Conservation (phyloP, 129 eudicot species). For the Flaveria brownii region DNA sequence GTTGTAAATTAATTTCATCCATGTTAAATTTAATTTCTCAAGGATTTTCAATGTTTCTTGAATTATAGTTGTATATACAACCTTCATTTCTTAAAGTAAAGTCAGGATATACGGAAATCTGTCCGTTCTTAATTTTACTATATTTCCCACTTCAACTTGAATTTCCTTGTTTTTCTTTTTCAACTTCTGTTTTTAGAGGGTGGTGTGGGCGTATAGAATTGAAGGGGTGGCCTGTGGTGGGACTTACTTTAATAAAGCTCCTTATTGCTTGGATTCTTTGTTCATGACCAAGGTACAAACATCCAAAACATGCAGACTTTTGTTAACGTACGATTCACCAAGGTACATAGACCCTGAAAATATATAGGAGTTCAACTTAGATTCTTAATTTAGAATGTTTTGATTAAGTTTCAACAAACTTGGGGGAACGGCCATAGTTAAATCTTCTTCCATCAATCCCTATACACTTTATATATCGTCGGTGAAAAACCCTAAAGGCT, state of each 20-base stretch:
- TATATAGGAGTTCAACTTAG: background rate
- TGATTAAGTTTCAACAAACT: background rate
- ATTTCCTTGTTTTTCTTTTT: too few species aligned
- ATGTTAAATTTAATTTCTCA: background rate
- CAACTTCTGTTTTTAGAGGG: too few species aligned
- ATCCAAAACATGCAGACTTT: background rate
- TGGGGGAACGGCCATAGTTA: background rate
- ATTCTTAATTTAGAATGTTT: background rate
- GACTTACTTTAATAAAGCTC: background rate
- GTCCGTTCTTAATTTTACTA: background rate
- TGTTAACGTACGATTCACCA: background rate
- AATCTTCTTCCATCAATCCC: background rate
- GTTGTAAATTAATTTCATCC: background rate
- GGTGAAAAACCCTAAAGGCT: conserved; percentile 16
- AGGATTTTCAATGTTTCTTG: background rate
- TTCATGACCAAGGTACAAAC: conserved; percentile 8
- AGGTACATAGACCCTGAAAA: background rate
- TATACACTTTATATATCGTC: background rate
- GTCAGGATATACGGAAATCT: background rate
- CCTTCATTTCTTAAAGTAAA: background rate
- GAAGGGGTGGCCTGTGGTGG: background rate
- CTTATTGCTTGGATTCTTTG: conserved; percentile 1
- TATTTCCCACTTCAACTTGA: too few species aligned
- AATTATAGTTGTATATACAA: background rate
- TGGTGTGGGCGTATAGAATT: too few species aligned